Base-by-base conservation (phyloP, 768 basidiomycete genomes). In the Hericium alpestre region DNA sequence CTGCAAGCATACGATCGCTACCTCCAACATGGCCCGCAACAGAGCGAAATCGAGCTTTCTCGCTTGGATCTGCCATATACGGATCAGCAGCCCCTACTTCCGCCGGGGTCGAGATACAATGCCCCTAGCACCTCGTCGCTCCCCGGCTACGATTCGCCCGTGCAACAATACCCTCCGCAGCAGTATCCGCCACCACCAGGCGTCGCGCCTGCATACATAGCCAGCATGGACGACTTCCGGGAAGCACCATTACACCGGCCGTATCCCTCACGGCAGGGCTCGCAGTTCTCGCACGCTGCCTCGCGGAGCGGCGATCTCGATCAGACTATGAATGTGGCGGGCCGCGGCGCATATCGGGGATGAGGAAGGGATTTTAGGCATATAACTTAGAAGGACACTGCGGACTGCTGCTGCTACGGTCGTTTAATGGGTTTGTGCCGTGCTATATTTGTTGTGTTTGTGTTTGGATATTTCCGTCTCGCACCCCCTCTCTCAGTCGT, bases 21-120 rank as follows among this genome's bases (percentile, higher is more conserved):
- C 65, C 72, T 84, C n/a, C 68, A 72, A 18, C 71, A 74, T 22
- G 79, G 80, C 8, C 74, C 80, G 10, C 66, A 67, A 50, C 65
- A 58, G 25, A 73, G 67, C 54, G 74, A 74, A 47, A 74, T 78
- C 38, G 87, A 89, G 66, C 73, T 89, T 57, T 66, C 76, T 1
- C 75, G 76, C 16, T 67, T 87, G 54, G 81, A 84, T 56, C 71
- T 73, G 20, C 72, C 68, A 23, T 43, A 32, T n/a, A 15, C 16
- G 9, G 81, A 83, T 65, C 75, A 81, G 47, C 76, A 84, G 57
- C 87, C 86, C 2, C 67, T 88, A n/a, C 75, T 87, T 39, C 73
- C 65, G 32, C 64, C 23, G 22, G 10, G 48, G 37, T 12, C 56
- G 56, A 11, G 41, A 2, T 60, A 3, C n/a, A 54, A 9, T 51